Base-by-base conservation (phyloP, 2,329 filamentous ascomycete species). In the Exophiala phaeomuriformis region DNA sequence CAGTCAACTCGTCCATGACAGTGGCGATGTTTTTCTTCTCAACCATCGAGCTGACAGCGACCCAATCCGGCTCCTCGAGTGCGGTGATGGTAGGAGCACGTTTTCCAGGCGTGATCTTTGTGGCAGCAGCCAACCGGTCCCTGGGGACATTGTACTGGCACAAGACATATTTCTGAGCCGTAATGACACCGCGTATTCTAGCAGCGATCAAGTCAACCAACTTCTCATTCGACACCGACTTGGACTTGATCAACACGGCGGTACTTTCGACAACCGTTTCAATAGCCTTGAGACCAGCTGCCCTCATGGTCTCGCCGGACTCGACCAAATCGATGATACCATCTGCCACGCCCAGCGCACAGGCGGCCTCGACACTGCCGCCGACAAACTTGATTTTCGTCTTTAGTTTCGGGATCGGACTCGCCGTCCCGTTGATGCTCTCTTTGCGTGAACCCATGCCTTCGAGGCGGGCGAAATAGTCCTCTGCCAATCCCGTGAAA, bases 241-340 rank as follows among this genome's bases (percentile, higher is more conserved):
- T 89, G 40, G 90, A 95, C 75, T 91, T 91, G 76, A 98, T 90
- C 54, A 98, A 80, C 45, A 96, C 85, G 32, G 93, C 90, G 12
- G 85, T 88, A 51, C 86, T 90, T 53, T 89, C 84, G 48, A 96
- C 80, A 29, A 98, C 90, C 2, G 93, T 98, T 64, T 93, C 90
- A 64, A 97, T 96, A 52, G 91, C 85, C 73, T 90, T 90, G 47
- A 98, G 79, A 28, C 93, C 93, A 41, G 91, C 91, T 19, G 91
- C 93, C 66, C 88, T 86, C 93, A 98, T 98, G 0, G 93, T 98
- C 72, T 97, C 91, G 52, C 93, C 93, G 19, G 93, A 97, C 77
- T 98, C 90, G 67, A 98, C 93, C 53, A 98, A 83, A 74, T 98
- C 93, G 44, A 98, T 90, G 68, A 98, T 96, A 47, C 91, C 93